Base-by-base conservation (phyloP, 192 early-diverging fungal species). In the Geranomyces michiganensis region DNA sequence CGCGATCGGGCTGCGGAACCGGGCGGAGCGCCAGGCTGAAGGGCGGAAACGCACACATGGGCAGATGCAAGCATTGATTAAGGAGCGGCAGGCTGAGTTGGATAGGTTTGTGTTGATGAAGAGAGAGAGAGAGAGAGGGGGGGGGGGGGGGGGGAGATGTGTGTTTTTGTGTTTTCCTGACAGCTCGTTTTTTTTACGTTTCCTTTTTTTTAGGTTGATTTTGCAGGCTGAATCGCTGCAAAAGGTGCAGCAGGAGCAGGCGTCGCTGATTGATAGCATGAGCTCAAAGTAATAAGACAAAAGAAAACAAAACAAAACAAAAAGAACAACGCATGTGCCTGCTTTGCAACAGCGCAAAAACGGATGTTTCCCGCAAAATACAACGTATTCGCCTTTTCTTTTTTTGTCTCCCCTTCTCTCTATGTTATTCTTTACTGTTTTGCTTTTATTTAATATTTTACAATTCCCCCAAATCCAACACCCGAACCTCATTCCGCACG, bases 401-500 rank as follows among this genome's bases (percentile, higher is more conserved):
- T n/a, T n/a, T n/a, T n/a, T n/a, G n/a, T n/a, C n/a, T n/a, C n/a
- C n/a, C n/a, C n/a, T n/a, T n/a, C n/a, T n/a, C n/a, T n/a, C n/a
- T n/a, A n/a, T n/a, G n/a, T n/a, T n/a, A n/a, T n/a, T n/a, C n/a
- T n/a, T n/a, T n/a, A n/a, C n/a, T n/a, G n/a, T n/a, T n/a, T n/a
- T n/a, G n/a, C n/a, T n/a, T n/a, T n/a, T n/a, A n/a, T n/a, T n/a
- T n/a, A n/a, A n/a, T n/a, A n/a, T n/a, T 47, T 19, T 47, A 47
- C 46, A 47, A 19, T 19, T n/a, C 7, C n/a, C 77, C 78, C 24
- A 98, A 71, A 21, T 87, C 87, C 44, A 98, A 81, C 3, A 93
- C 70, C 63, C 80, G 84, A 62, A 93, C 75, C 27, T 84, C 83
- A 70, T 97, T 98, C 73, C 88, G 89, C 7, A 85, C 91, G 41